Conservation (phyloP, 768 basidiomycete species). For the Suillus fuscotomentosus region DNA sequence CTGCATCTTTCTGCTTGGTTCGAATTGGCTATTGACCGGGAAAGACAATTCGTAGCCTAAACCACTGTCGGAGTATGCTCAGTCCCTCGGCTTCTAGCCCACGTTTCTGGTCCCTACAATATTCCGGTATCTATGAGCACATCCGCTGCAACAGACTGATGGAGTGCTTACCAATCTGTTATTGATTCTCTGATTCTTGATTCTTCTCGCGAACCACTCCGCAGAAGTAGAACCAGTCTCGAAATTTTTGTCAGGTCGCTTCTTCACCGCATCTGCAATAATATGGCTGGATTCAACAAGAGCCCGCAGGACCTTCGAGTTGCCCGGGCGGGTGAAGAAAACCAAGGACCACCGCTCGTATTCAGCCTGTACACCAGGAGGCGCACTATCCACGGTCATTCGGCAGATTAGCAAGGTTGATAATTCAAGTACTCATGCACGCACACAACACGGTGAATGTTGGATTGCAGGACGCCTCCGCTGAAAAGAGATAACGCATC, state of each 20-base stretch:
- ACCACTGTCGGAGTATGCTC: conserved; percentile 23
- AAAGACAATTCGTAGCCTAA: conserved; percentile 2
- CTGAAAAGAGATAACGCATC: conserved; percentile 63
- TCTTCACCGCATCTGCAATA: conserved; percentile 42
- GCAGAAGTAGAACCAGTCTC: conserved; percentile 35
- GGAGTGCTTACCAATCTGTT: conserved; percentile 37
- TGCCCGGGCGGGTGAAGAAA: conserved; percentile 64
- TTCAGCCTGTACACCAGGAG: conserved; percentile 54
- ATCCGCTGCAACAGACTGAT: no score
- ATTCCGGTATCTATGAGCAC: background rate
- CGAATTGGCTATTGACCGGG: background rate
- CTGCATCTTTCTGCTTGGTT: background rate
- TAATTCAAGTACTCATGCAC: background rate
- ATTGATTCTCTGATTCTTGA: conserved; percentile 38
- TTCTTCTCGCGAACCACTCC: conserved; percentile 41
- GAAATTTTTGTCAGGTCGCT: conserved; percentile 36
- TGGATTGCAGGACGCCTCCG: conserved; percentile 62
- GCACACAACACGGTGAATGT: conserved; percentile 57
- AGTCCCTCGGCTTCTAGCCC: conserved; percentile 29
- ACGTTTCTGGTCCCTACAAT: conserved; percentile 29
- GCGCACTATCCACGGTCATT: conserved; percentile 28
- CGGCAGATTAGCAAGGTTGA: background rate
- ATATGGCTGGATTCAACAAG: conserved; percentile 48
- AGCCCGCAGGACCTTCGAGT: conserved; percentile 49
- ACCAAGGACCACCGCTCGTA: conserved; percentile 65